These are phyloP conservation scores for Ramalina peruviana DNA, from an alignment of 495 filamentous ascomycete genomes.

Conservation along the genomic window DNA sequence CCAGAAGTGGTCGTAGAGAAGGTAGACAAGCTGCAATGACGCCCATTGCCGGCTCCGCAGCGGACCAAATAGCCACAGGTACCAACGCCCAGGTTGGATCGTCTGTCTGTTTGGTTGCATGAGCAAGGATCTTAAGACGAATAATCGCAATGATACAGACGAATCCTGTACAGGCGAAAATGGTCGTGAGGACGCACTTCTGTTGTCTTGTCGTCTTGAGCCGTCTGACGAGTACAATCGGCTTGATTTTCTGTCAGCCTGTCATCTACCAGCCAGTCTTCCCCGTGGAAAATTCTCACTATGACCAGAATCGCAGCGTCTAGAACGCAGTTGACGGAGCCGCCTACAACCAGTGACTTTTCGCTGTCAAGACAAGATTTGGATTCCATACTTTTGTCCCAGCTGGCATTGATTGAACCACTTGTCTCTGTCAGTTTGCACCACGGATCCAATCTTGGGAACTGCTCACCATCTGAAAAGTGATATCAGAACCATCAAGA, in stretches of 20 bases:
- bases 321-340: constrained; percentile 8
- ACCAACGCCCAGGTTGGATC: constrained; percentile 13
- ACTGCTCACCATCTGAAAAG: constrained; percentile 9
- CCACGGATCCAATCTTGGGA: neutral
- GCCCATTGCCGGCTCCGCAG: constrained; percentile 29
- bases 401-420: constrained; percentile 5
- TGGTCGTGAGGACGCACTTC: constrained; percentile 7
- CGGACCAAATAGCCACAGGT: constrained; percentile 10
- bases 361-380: constrained; percentile 8
- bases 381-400: constrained; percentile 1
- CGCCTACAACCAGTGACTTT: constrained; percentile 4
- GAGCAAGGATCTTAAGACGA: constrained; percentile 7
- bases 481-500: constrained; percentile 2
- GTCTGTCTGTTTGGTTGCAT: neutral
- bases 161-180: constrained; percentile 8
- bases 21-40: constrained; percentile 34
- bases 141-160: constrained; percentile 12
- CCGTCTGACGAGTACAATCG: constrained; percentile 5
- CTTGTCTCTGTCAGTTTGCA: constrained; percentile 1
- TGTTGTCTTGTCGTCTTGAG: constrained; percentile 6
- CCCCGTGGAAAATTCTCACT: neutral
- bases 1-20: constrained; percentile 27
- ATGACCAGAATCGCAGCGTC: constrained; percentile 4
- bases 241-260: neutral
- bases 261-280: neutral